These are phyloP conservation scores for Calonectria fujianensis DNA, from an alignment of 2,329 filamentous ascomycete genomes.

Conservation along the genomic window DNA sequence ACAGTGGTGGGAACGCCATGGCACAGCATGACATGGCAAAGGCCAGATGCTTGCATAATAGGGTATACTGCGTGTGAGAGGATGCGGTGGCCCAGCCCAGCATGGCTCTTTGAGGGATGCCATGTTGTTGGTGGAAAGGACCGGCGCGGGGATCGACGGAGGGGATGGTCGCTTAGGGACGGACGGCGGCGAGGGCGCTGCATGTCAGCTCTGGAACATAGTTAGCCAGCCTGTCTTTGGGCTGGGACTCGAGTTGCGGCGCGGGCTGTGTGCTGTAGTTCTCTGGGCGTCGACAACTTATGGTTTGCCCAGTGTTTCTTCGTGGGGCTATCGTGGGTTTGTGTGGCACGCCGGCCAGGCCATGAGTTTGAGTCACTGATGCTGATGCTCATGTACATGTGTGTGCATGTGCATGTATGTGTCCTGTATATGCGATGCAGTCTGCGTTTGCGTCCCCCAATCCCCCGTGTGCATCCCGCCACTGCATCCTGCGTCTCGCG, in stretches of 20 bases:
- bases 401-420: slow-evolving; percentile 14
- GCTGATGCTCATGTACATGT: slow-evolving; percentile 11
- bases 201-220: slow-evolving; percentile 27
- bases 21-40: slow-evolving; percentile 32
- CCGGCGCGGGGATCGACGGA: slow-evolving; percentile 15
- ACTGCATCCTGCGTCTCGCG: slow-evolving; percentile 26
- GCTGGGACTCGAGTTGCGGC: neutral
- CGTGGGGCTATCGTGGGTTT: slow-evolving; percentile 8
- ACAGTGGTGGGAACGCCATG: slow-evolving; percentile 28
- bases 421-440: slow-evolving; percentile 36
- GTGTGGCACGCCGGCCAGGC: slow-evolving; percentile 7
- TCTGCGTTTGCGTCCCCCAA: slow-evolving; percentile 38
- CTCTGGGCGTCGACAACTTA: slow-evolving; percentile 12
- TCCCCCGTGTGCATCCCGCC: slow-evolving; percentile 25
- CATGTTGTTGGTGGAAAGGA: slow-evolving; percentile 25
- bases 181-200: slow-evolving; percentile 13
- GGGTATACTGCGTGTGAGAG: slow-evolving; percentile 40
- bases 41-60: slow-evolving; percentile 41
- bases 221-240: slow-evolving; percentile 12
- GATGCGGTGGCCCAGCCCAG: slow-evolving; percentile 47
- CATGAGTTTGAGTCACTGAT: slow-evolving; percentile 10
- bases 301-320: slow-evolving; percentile 23
- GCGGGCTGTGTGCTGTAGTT: slow-evolving; percentile 16
- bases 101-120: slow-evolving; percentile 36
- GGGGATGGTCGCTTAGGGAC: slow-evolving; percentile 15